These are phyloP conservation scores for Microsporum ferrugineum DNA, from an alignment of 2,329 filamentous ascomycete species.

Conservation along the genomic window DNA sequence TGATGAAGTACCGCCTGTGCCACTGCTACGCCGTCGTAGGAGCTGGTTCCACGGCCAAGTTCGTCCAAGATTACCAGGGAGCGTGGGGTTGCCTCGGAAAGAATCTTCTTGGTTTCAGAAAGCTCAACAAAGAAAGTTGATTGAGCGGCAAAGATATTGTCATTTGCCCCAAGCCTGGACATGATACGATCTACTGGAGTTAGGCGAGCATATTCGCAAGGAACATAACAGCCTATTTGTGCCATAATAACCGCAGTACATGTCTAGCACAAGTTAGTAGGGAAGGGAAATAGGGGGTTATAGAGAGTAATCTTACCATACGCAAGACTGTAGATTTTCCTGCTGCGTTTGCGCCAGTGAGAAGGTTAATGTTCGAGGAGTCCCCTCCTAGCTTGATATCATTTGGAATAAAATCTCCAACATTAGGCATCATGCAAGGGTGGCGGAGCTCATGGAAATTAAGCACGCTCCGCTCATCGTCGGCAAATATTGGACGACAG, in stretches of 20 bases:
- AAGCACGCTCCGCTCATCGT: constrained; percentile 73
- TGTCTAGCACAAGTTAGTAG: constrained; percentile 43
- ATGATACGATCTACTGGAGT: constrained; percentile 96
- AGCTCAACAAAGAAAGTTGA: constrained; percentile 98
- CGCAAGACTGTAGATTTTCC: constrained; percentile 93
- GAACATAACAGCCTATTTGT: constrained; percentile 87
- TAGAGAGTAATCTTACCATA: constrained; percentile 52
- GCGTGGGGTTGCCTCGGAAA: constrained; percentile 83
- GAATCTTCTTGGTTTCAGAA: constrained; percentile 94
- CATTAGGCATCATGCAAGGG: constrained; percentile 81
- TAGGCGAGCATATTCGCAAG: constrained; percentile 66
- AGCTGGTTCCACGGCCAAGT: constrained; percentile 84
- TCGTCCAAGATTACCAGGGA: constrained; percentile 96
- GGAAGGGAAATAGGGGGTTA: neutral
- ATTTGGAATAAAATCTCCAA: constrained; percentile 93
- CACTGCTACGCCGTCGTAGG: constrained; percentile 92
- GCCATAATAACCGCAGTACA: constrained; percentile 96
- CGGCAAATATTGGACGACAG: constrained; percentile 78
- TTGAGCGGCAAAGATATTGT: constrained; percentile 97
- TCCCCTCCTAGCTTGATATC: constrained; percentile 77
- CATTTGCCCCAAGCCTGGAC: constrained; percentile 92
- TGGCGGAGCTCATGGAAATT: constrained; percentile 88
- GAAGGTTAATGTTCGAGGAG: constrained; percentile 69
- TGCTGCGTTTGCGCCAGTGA: constrained; percentile 93
- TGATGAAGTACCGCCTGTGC: constrained; percentile 97